Conservation (phyloP, 2,329 filamentous ascomycete genomes). For the Diaporthe longicolla region DNA sequence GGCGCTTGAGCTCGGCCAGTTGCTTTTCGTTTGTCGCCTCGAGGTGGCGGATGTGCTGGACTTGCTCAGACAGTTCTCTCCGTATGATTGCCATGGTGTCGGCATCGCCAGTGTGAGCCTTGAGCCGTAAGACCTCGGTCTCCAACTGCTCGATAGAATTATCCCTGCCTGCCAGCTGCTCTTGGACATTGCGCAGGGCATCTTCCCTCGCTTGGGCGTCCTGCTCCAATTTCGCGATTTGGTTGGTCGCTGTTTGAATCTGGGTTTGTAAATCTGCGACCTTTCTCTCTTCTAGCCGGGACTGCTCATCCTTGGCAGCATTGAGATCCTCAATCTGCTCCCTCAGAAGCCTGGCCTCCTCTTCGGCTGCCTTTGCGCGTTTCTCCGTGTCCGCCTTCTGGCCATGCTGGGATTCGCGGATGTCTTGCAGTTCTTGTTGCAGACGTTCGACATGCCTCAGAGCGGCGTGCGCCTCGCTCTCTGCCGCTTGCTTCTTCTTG, state of each 20-base stretch:
- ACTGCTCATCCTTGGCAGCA: conserved; percentile 76
- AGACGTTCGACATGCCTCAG: conserved; percentile 64
- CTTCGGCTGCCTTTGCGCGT: conserved; percentile 78
- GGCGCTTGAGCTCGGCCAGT: conserved; percentile 81
- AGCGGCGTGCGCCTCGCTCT: conserved; percentile 66
- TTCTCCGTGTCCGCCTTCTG: conserved; percentile 78
- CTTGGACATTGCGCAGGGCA: conserved; percentile 72
- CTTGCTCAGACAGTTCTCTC: conserved; percentile 89
- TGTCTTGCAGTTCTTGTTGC: conserved; percentile 65
- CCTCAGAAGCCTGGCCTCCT: conserved; percentile 79
- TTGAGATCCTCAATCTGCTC: conserved; percentile 85
- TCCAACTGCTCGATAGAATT: conserved; percentile 81
- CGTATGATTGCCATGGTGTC: conserved; percentile 90
- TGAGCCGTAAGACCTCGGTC: conserved; percentile 85
- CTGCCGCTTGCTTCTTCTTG: conserved; percentile 73
- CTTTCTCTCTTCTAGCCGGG: conserved; percentile 71
- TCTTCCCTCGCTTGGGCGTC: conserved; percentile 70
- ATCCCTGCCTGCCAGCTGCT: conserved; percentile 78
- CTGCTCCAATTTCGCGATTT: conserved; percentile 70
- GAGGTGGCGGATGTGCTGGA: conserved; percentile 88
- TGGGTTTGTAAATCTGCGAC: conserved; percentile 68
- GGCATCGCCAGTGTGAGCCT: conserved; percentile 87
- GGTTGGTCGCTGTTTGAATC: conserved; percentile 60
- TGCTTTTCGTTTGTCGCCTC: conserved; percentile 88
- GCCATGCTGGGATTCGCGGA: conserved; percentile 64